Conservation (phyloP, 1,139 yeast species). For the Nakaseomyces bracarensis region DNA sequence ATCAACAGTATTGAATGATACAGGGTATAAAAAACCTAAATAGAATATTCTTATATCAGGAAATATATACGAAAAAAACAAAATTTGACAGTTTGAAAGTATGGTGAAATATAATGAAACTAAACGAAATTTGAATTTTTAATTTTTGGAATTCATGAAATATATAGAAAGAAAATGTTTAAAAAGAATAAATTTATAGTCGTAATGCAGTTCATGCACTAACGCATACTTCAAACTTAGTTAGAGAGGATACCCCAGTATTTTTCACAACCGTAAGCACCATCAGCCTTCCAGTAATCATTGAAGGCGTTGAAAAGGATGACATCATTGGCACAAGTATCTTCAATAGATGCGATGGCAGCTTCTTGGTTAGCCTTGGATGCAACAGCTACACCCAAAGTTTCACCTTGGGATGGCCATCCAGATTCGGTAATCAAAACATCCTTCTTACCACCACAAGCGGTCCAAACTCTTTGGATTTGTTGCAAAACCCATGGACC, state of each 20-base stretch:
- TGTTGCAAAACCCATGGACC: conserved; percentile 65
- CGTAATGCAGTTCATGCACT: conserved; percentile 7
- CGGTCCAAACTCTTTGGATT: conserved; percentile 55
- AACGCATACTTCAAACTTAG: conserved; percentile 1
- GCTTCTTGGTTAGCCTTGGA: conserved; percentile 51
- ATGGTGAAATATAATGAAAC: not conserved
- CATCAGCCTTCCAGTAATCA: conserved; percentile 71
- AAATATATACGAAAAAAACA: too few relatives aligned
- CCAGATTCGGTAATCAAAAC: conserved; percentile 70
- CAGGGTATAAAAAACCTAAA: too few relatives aligned
- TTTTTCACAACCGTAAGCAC: conserved; percentile 58
- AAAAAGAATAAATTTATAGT: not conserved
- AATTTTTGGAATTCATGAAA: not conserved
- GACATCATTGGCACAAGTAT: conserved; percentile 47
- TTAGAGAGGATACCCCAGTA: conserved; percentile 53
- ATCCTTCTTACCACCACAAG: conserved; percentile 52
- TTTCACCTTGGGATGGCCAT: conserved; percentile 68
- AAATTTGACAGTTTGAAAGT: not conserved
- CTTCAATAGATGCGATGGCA: conserved; percentile 50
- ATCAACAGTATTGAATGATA: too few relatives aligned
- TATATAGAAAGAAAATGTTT: not conserved
- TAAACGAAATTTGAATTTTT: not conserved
- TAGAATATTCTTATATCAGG: too few relatives aligned
- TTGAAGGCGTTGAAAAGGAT: conserved; percentile 65
- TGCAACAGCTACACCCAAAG: conserved; percentile 61